Conservation (phyloP, 352 stramenopile species). For the Phytopythium kandeliae region DNA sequence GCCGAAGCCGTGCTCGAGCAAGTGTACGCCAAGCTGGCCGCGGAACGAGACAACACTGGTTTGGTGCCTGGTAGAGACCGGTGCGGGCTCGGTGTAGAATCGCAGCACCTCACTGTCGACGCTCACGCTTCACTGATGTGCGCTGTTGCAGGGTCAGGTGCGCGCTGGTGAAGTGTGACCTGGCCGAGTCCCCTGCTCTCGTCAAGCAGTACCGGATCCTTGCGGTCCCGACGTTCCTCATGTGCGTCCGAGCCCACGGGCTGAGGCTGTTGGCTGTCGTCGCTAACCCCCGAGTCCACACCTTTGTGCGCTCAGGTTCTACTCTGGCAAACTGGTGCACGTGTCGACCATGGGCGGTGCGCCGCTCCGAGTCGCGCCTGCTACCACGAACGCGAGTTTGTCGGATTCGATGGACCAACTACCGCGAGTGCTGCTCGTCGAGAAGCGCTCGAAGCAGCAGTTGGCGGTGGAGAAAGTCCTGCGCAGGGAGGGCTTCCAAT, state of each 20-base stretch:
- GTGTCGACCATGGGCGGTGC: constrained; percentile 57
- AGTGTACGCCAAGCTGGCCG: constrained; percentile 31
- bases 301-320: constrained; percentile 37
- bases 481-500: constrained; percentile 56
- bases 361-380: constrained; percentile 38
- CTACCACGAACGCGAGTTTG: constrained; percentile 54
- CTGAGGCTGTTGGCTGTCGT: background rate
- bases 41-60: constrained; percentile 6
- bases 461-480: constrained; percentile 52
- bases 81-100: background rate
- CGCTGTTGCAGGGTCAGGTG: constrained; percentile 24
- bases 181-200: constrained; percentile 51
- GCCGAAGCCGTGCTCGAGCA: constrained; percentile 54
- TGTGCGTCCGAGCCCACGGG: constrained; percentile 22
- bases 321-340: constrained; percentile 44
- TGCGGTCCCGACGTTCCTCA: constrained; percentile 66
- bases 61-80: background rate
- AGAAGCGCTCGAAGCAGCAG: constrained; percentile 49
- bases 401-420: constrained; percentile 49
- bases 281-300: background rate
- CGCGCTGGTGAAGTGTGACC: constrained; percentile 64
- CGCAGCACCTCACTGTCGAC: no score
- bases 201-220: constrained; percentile 62
- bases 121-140: no score
- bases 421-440: constrained; percentile 57